These are phyloP conservation scores for Termitomyces titanicus DNA, from an alignment of 768 basidiomycete species.

Conservation along the genomic window DNA sequence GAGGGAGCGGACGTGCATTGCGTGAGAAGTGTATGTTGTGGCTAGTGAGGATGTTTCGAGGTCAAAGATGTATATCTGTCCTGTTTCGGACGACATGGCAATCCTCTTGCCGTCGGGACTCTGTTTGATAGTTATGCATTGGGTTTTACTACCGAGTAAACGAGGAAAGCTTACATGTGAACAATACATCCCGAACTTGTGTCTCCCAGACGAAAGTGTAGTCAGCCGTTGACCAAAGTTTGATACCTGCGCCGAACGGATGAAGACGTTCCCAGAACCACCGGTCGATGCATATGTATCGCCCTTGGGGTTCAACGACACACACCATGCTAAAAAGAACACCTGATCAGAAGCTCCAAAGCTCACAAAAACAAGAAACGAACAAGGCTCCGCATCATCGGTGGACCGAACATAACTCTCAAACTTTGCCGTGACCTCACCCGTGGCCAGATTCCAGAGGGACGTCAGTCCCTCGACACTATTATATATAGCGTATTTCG, in stretches of 20 bases:
- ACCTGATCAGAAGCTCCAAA: background rate
- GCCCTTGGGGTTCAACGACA: constrained; percentile 75
- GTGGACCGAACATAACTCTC: constrained; percentile 70
- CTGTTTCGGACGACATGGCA: constrained; percentile 80
- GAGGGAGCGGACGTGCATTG: constrained; percentile 83
- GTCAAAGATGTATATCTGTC: constrained; percentile 88
- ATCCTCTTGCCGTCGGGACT: constrained; percentile 85
- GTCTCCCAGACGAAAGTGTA: constrained; percentile 60
- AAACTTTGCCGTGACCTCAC: constrained; percentile 56
- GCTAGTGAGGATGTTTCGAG: constrained; percentile 61
- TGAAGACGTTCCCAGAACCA: constrained; percentile 63
- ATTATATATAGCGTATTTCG: constrained; percentile 68
- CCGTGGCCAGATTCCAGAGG: constrained; percentile 67
- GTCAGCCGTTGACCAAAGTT: constrained; percentile 65
- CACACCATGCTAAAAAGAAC: constrained; percentile 66
- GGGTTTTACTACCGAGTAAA: background rate
- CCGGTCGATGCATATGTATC: constrained; percentile 74
- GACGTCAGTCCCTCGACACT: constrained; percentile 81
- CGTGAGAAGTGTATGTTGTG: constrained; percentile 81
- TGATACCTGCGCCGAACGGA: constrained; percentile 66
- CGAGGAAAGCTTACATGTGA: constrained; percentile 48
- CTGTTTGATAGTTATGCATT: constrained; percentile 33
- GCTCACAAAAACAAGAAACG: constrained; percentile 22
- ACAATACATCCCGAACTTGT: constrained; percentile 76
- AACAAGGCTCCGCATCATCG: constrained; percentile 67